phyloP scores from a whole-genome alignment of 257 asterid species.

The Nicotiana obtusifolia region DNA sequence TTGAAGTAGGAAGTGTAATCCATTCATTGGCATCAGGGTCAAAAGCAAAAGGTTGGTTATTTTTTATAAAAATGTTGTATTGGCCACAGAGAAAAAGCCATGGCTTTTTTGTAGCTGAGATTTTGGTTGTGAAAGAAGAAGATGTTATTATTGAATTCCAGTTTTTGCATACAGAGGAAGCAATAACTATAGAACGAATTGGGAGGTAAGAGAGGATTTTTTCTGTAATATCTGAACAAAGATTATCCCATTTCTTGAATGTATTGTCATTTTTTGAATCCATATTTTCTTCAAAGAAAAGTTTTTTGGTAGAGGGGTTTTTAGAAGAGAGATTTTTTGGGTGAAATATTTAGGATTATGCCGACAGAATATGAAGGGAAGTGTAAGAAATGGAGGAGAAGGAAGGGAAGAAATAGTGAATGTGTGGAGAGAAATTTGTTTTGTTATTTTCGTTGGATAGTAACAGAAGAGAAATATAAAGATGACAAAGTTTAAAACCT shows the following conservation, averaged over 20 bases:
- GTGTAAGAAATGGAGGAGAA: background rate
- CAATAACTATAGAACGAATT: constrained; percentile 22
- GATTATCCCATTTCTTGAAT: constrained; percentile 6
- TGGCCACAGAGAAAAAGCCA: constrained; percentile 31
- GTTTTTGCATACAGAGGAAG: constrained; percentile 34
- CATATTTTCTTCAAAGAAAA: background rate
- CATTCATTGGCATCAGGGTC: constrained; percentile 28
- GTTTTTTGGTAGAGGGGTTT: background rate
- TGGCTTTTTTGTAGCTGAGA: constrained; percentile 13
- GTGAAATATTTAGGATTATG: background rate
- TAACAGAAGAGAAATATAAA: background rate
- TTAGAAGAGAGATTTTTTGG: background rate
- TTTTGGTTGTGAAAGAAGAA: constrained; percentile 18
- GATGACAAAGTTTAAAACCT: background rate
- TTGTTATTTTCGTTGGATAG: background rate
- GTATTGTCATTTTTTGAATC: background rate
- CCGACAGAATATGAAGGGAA: background rate
- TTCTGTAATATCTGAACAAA: constrained; percentile 27
- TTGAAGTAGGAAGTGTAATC: constrained; percentile 20
- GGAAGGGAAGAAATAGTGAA: background rate
- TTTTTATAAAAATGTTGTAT: background rate
- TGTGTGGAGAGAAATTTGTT: background rate
- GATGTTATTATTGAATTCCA: constrained; percentile 26
- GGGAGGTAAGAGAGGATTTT: constrained; percentile 32
- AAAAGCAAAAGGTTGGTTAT: constrained; percentile 21